A percentile compares a stretch with the other conserved stretches of the same genome.
Conservation (phyloP, 495 filamentous ascomycete genomes). For the Neurospora sp. region DNA sequence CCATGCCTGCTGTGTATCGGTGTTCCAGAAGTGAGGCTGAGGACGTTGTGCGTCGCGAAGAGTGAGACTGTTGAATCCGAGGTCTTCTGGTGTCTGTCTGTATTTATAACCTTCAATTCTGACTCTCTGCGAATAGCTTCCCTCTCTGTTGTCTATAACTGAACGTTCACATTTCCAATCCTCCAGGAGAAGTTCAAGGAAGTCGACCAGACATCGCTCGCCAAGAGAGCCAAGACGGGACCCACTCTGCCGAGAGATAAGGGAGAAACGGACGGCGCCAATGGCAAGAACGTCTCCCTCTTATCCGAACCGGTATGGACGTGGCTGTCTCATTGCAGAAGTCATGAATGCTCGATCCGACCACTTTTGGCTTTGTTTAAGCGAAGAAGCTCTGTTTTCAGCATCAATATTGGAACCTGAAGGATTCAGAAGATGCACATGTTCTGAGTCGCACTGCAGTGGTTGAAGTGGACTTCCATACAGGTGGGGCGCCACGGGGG, state of each 20-base stretch:
- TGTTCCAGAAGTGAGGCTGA: background rate
- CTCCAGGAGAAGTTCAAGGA: background rate
- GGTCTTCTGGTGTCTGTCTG: background rate
- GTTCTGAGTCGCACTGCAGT: background rate
- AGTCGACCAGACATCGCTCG: background rate
- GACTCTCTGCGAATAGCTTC: background rate
- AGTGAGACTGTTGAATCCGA: background rate
- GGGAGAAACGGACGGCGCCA: background rate
- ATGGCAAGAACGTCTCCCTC: background rate
- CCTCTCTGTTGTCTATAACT: background rate
- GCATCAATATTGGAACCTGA: background rate
- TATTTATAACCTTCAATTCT: background rate
- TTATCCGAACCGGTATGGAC: background rate
- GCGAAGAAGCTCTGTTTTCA: background rate
- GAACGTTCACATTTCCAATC: background rate
- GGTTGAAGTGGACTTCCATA: background rate
- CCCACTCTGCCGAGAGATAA: slow-evolving; percentile 9
- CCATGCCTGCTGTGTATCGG: background rate
- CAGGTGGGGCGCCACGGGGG: background rate
- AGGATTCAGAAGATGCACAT: background rate
- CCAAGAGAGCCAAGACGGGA: background rate
- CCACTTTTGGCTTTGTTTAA: background rate
- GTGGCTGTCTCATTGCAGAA: background rate
- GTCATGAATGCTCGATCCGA: background rate
- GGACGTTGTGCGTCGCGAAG: background rate